Conservation (phyloP, 192 early-diverging fungal species). For the Rhizoclosmatium sp. region DNA sequence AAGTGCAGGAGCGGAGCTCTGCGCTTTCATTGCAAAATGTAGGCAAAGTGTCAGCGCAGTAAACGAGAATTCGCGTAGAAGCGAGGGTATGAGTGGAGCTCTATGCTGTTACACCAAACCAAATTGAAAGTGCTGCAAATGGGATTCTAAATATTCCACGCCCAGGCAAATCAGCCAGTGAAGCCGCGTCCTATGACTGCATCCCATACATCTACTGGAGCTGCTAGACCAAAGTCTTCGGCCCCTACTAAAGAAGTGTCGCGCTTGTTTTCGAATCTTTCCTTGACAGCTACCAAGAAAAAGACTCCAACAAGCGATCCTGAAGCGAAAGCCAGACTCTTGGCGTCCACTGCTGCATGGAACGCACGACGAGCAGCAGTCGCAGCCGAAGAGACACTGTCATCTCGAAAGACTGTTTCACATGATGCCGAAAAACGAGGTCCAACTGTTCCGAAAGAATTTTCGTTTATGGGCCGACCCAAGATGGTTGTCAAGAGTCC, state of each 20-base stretch:
- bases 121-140: no score
- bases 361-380: neutral
- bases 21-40: no score
- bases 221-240: neutral
- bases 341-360: slow-evolving; percentile 1
- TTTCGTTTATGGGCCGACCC: slow-evolving; percentile 40
- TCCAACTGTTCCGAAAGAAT: slow-evolving; percentile 54
- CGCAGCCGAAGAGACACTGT: neutral
- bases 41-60: no score
- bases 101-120: no score
- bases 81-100: no score
- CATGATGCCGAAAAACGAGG: neutral
- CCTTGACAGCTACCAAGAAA: neutral
- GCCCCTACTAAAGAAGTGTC: neutral
- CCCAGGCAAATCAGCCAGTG: no score
- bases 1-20: no score
- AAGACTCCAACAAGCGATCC: neutral
- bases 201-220: neutral
- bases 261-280: slow-evolving; percentile 12
- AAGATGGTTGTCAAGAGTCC: neutral
- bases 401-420: neutral
- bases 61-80: no score
- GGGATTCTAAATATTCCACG: no score
- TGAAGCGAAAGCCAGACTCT: neutral
- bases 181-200: neutral